Conservation (phyloP, 495 filamentous ascomycete species). For the Aspergillus bertholletiae region DNA sequence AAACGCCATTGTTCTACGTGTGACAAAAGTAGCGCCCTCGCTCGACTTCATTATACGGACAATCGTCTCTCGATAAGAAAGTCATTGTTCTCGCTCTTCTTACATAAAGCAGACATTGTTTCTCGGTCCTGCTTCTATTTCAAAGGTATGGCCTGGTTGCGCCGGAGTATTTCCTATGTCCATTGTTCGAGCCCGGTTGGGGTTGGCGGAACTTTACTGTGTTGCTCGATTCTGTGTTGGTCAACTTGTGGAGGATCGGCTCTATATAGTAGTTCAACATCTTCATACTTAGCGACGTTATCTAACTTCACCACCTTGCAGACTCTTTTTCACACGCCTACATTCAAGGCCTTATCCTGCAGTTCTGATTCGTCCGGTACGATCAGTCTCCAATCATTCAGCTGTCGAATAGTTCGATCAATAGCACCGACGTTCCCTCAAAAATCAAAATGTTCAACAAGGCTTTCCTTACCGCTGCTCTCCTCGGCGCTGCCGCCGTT, state of each 20-base stretch:
- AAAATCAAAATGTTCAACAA: conserved; percentile 40
- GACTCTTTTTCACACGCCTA: conserved; percentile 4
- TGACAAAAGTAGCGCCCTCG: neutral
- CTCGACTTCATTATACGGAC: neutral
- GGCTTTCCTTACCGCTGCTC: conserved; percentile 29
- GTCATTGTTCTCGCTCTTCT: neutral
- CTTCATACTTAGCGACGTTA: neutral
- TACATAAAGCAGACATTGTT: neutral
- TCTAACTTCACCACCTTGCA: neutral
- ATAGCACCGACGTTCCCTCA: conserved; percentile 9
- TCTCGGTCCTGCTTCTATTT: conserved; percentile 2
- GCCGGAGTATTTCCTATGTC: neutral
- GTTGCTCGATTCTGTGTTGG: neutral
- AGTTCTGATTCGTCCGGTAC: conserved; percentile 43
- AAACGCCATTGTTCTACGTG: conserved; percentile 3
- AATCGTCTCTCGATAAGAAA: neutral
- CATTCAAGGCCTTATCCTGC: neutral
- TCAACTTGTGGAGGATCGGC: neutral
- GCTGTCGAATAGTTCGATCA: conserved; percentile 24
- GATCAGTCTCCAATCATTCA: conserved; percentile 22
- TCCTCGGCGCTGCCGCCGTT: conserved; percentile 47
- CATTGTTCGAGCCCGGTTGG: neutral
- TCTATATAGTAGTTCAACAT: neutral
- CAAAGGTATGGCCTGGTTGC: conserved; percentile 12
- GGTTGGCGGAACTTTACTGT: neutral